These are phyloP conservation scores for Aureobasidium sp. DNA, from an alignment of 2,329 filamentous ascomycete genomes.

Conservation along the genomic window DNA sequence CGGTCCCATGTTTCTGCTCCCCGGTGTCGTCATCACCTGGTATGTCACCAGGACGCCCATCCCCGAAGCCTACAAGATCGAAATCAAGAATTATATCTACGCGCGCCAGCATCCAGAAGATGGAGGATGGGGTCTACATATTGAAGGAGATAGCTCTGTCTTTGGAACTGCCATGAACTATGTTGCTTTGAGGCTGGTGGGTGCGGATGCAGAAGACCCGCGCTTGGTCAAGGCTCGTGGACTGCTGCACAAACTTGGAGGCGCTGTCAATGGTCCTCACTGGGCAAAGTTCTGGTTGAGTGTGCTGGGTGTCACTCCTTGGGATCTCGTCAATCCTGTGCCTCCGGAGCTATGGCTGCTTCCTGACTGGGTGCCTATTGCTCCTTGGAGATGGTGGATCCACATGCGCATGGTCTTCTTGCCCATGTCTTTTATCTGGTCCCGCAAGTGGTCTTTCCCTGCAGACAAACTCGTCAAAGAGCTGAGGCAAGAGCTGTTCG, in stretches of 20 bases:
- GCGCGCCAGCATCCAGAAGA: constrained; percentile 67
- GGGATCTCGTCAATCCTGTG: constrained; percentile 91
- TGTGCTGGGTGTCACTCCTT: constrained; percentile 71
- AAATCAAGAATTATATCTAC: constrained; percentile 89
- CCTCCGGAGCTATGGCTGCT: constrained; percentile 81
- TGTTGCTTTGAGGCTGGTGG: constrained; percentile 68
- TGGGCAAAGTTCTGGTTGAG: constrained; percentile 98
- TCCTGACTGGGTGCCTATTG: constrained; percentile 25
- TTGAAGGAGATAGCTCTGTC: constrained; percentile 84
- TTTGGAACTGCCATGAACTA: constrained; percentile 92
- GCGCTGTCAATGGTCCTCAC: constrained; percentile 75
- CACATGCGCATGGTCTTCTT: constrained; percentile 96
- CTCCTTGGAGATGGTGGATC: constrained; percentile 93
- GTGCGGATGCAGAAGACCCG: constrained; percentile 74
- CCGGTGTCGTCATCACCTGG: constrained; percentile 77
- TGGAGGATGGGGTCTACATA: constrained; percentile 96
- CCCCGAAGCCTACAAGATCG: constrained; percentile 68
- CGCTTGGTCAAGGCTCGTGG: constrained; percentile 78
- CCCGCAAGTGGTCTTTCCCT: constrained; percentile 70
- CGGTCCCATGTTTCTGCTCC: constrained; percentile 90
- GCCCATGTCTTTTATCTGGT: constrained; percentile 86
- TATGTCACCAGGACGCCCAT: constrained; percentile 86
- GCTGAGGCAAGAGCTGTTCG: constrained; percentile 75
- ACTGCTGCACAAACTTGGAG: constrained; percentile 76
- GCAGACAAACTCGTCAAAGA: constrained; percentile 56